Evolutionary conservation across 2,329 filamentous ascomycete genomes (phyloP), one percentile per base, ranked within the genome.

Genomic region (Leptosphaerulina australis): DNA sequence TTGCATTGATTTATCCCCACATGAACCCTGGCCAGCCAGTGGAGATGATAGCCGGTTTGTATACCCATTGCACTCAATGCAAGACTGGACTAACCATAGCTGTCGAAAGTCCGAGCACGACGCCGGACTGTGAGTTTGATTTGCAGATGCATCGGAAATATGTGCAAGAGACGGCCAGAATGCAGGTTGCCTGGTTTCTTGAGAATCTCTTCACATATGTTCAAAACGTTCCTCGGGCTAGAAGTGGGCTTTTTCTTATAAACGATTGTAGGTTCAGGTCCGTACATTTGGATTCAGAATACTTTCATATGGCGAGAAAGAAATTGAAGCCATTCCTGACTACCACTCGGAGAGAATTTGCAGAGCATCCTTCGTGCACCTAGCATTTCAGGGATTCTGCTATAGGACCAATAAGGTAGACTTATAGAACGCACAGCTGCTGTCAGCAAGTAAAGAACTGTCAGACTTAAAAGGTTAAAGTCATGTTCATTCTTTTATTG

Each of bases 361-460:
- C 17, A n/a, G 30, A 24, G 20, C 37, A 37, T 43, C 45, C 33
- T 49, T 37, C 17, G 33, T 28, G 20, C 31, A 26, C 33, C 14
- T 28, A 21, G 31, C 3, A 18, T 4, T 5, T 14, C 45, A 26
- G 37, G 37, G 37, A 31, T 37, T 30, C 17, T 36, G 30, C 31
- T 22, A 24, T 20, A 18, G 37, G n/a, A 20, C 30, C 9, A 36
- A 48, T 29, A 7, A 28, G 14, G 5, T 20, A 28, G 7, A 10
- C 24, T n/a, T 28, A 14, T 11, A 26, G 37, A 12, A 25, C 37
- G 37, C 45, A 36, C 22, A 11, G 25, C 10, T 24, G 29, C 10
- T 29, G 30, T 41, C 30, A 41, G 30, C 30, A 36, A 18, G 9
- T 12, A 3, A 8, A 22, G 6, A 9, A 20, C 31, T 5, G 5